Base-by-base conservation (phyloP, 768 basidiomycete genomes). In the Candolleomyces aberdarensis region DNA sequence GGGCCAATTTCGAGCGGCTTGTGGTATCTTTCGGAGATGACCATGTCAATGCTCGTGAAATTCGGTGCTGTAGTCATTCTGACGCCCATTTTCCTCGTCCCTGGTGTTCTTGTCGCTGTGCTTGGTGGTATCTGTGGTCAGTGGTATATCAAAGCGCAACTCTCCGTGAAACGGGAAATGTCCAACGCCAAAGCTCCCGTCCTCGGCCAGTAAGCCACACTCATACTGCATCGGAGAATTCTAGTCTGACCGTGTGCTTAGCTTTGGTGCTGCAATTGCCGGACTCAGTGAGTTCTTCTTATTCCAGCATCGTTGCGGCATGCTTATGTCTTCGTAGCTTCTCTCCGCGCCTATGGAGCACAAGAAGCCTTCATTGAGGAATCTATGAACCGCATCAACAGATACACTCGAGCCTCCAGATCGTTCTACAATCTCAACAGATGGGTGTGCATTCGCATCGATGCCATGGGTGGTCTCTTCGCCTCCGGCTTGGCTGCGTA, bases 261-360 rank as follows among this genome's bases (percentile, higher is more conserved):
- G 75, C 60, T 80, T 89, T 62, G 82, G 83, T 14, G 83, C 86
- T 39, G 79, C 85, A 1, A 80, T 88, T 41, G 72, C 78, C 55
- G 88, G 87, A 11, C 64, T 87, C 29, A 72, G 79, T 78, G 74
- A 59, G 75, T 22, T 54, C 17, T 8, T 8, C 29, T 20, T 51
- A 19, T 29, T 29, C 36, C 8, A 11, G 8, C 11, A 5, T 26
- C 9, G 19, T 40, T 17, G 47, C 50, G 9, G 10, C 11, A 46
- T 64, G 46, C 36, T 36, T 55, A 19, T 47, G 40, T 22, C 44
- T 15, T 39, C 46, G 26, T 55, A 80, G 80, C 72, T n/a, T 79
- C 85, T 10, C 84, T 89, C 59, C 76, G 87, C 29, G 88, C 87
- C 2, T 89, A 85, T 67, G 81, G 81, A 3, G 83, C 83, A 13